A percentile compares a stretch with the other conserved stretches of the same genome.
phyloP scores from a whole-genome alignment of 345 rosid species.

The Trapa incisa region DNA sequence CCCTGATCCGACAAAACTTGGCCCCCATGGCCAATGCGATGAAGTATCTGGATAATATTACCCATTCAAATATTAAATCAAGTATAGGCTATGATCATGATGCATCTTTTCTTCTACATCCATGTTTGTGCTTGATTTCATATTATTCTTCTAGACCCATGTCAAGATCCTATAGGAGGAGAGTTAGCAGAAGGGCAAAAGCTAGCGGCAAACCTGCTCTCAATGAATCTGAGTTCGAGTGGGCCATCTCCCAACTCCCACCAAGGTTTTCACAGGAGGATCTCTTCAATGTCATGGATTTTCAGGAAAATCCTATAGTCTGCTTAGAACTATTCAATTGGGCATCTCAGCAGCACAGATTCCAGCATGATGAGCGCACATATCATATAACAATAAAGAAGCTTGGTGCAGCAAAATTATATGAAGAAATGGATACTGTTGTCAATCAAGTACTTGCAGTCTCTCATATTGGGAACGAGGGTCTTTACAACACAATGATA shows the following conservation, averaged over 20 bases:
- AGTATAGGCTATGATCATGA: neutral
- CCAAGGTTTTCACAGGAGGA: constrained; percentile 68
- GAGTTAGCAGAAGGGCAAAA: constrained; percentile 46
- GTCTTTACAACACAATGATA: constrained; percentile 55
- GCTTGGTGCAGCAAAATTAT: constrained; percentile 77
- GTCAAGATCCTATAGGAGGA: constrained; percentile 49
- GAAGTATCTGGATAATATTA: neutral
- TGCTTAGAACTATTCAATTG: constrained; percentile 75
- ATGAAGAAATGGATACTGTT: constrained; percentile 70
- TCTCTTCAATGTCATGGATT: constrained; percentile 40
- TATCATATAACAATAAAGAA: constrained; percentile 60
- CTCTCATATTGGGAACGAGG: constrained; percentile 51
- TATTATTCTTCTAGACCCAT: constrained; percentile 36
- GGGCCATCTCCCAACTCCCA: constrained; percentile 41
- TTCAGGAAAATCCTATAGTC: constrained; percentile 50
- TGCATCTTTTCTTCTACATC: neutral
- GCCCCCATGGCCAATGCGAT: neutral
- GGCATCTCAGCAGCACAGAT: constrained; percentile 75
- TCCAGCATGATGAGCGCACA: constrained; percentile 47
- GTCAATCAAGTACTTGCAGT: constrained; percentile 67
- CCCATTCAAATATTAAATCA: neutral
- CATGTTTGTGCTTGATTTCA: constrained; percentile 12
- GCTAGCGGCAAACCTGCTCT: constrained; percentile 36
- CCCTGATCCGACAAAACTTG: neutral
- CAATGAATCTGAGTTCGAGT: constrained; percentile 36